Percentiles rank a stretch among this genome's conserved stretches.
These are phyloP conservation scores for Staphylotrichum tortipilum DNA, from an alignment of 495 filamentous ascomycete species.

Conservation along the genomic window DNA sequence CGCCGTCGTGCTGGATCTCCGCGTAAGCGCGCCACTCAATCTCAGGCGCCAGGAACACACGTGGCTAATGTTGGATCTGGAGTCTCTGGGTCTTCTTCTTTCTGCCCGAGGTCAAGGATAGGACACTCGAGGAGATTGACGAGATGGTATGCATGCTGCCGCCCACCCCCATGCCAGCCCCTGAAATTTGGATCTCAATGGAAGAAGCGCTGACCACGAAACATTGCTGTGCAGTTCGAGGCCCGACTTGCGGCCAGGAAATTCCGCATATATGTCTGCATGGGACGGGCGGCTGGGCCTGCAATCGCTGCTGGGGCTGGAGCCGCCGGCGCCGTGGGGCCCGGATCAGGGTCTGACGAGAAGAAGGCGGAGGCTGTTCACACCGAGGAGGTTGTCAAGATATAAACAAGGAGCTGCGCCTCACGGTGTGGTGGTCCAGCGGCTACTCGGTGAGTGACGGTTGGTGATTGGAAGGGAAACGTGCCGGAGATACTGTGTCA, in stretches of 20 bases:
- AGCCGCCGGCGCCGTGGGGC: no score
- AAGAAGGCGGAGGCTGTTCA: not conserved
- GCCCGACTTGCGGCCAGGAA: constrained; percentile 37
- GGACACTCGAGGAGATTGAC: constrained; percentile 49
- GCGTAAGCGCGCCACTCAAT: constrained; percentile 3
- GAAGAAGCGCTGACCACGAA: no score
- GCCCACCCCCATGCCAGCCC: no score
- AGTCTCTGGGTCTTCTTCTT: constrained; percentile 41
- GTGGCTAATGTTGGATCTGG: no score
- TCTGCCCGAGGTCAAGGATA: constrained; percentile 48
- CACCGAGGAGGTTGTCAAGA: not conserved
- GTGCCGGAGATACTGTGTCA: no score
- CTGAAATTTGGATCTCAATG: no score
- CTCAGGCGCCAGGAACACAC: no score
- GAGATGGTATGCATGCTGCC: constrained; percentile 43
- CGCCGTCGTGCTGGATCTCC: constrained; percentile 28
- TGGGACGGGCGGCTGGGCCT: not conserved
- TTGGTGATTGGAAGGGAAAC: no score
- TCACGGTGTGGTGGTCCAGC: not conserved
- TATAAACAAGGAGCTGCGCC: not conserved
- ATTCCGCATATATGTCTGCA: constrained; percentile 29
- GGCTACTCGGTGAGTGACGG: no score
- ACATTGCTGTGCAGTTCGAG: constrained; percentile 29
- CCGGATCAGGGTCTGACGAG: not conserved
- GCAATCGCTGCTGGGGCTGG: no score